Evolutionary conservation across 768 basidiomycete species (phyloP), one percentile per base, ranked within the genome.

Genomic region (Boletus bicolor): DNA sequence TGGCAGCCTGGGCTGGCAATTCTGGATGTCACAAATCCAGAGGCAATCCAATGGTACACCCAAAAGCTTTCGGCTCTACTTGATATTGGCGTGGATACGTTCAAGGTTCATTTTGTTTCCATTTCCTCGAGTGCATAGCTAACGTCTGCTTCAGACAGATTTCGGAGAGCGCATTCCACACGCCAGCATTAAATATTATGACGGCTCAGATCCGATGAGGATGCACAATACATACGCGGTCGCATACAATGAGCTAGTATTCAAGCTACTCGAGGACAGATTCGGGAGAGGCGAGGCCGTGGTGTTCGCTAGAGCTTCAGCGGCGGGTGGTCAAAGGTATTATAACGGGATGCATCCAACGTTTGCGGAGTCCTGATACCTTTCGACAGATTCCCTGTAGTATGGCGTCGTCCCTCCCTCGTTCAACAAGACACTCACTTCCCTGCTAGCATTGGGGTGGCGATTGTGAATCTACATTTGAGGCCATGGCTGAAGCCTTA

Each of bases 81-180:
- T 24, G 77, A 78, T 51, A 67, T 79, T n/a, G 78, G 78, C 7
- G 77, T 78, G 2, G 77, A 77, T 54, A 69, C 73, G 8, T 76
- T 78, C 69, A 88, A 85, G 76, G 83, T 83, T 32, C 35, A 44
- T 32, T 38, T 15, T 2, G 17, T 14, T 37, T 43, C 15, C 28
- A 10, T 36, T 37, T 32, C 26, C 45, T 37, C 4, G 12, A 14
- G 28, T 14, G 7, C 17, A 57, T 17, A 45, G 37, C 51, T 44
- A 44, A 47, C 28, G 45, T 36, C 28, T 48, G 17, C 21, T 50
- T 34, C 55, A 86, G 83, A 90, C 86, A 7, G 87, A 90, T 64
- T 90, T 90, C 64, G 88, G 82, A 30, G 88, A 91, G 68, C 80
- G 87, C 11, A 88, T 89, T 49, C 87, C 87, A 1, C 86, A 89